Evolutionary conservation across 2,329 filamentous ascomycete species (phyloP).

Genomic region (Fonsecaea pedrosoi): DNA sequence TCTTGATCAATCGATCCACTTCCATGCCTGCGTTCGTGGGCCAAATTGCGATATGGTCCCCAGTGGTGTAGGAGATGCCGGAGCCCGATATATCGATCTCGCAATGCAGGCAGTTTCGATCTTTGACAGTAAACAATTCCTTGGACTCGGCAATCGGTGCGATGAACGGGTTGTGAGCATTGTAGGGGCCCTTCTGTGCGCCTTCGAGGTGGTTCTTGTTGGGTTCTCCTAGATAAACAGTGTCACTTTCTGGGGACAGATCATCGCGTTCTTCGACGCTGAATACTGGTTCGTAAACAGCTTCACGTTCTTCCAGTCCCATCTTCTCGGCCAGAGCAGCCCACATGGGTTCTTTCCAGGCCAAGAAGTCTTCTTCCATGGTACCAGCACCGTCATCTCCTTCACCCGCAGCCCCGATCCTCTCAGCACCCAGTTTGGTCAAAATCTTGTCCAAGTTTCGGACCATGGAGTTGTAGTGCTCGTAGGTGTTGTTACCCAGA

Average conservation of each 20-base stretch:
- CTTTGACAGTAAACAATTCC: conserved; percentile 87
- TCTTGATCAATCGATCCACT: conserved; percentile 84
- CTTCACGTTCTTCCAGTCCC: conserved; percentile 91
- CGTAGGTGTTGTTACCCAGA: conserved; percentile 98
- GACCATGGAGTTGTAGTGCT: conserved; percentile 99
- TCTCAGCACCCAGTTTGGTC: conserved; percentile 78
- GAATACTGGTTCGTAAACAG: conserved; percentile 93
- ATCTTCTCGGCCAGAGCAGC: conserved; percentile 79
- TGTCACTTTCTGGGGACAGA: conserved; percentile 73
- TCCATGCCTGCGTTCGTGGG: conserved; percentile 92
- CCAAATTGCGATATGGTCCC: conserved; percentile 97
- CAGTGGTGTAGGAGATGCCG: conserved; percentile 91
- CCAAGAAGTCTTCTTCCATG: conserved; percentile 99
- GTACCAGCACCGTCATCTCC: conserved; percentile 97
- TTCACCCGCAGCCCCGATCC: conserved; percentile 88
- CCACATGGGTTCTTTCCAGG: conserved; percentile 99
- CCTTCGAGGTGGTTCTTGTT: conserved; percentile 95
- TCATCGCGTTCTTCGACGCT: conserved; percentile 77
- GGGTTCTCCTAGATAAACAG: conserved; percentile 93
- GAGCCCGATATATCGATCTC: conserved; percentile 91
- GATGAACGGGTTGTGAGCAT: conserved; percentile 95
- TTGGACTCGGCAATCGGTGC: conserved; percentile 89
- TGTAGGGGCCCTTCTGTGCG: conserved; percentile 83
- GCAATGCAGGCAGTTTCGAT: conserved; percentile 94
- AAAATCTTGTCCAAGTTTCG: conserved; percentile 85